Base-by-base conservation (phyloP, 768 basidiomycete genomes). In the Pleurotus djamor region DNA sequence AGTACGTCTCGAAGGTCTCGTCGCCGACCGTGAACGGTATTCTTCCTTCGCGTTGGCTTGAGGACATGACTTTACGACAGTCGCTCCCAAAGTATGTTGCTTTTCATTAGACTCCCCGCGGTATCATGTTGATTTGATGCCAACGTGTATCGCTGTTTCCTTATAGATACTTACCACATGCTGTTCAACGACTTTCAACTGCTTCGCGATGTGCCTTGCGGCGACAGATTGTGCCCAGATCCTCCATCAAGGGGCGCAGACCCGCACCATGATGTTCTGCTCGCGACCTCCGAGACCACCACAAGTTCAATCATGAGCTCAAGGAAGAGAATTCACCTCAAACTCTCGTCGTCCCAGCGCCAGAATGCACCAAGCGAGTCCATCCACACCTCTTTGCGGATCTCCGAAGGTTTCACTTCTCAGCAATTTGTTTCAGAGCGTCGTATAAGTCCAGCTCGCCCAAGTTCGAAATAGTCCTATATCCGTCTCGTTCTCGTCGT, bases 1-100 rank as follows among this genome's bases (percentile, higher is more conserved):
- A 83, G 70, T 76, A 81, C 2, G 80, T 82, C 63, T 78, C 62
- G 58, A 64, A 67, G 5, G 45, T 68, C 47, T 66, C 65, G 3
- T 51, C 63, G 35, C 36, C 61, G 33, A 60, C 60, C 5, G n/a
- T 44, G 41, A 66, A 67, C 21, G 61, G 59, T 47, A 68, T 62
- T 14, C 57, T 63, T 10, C 65, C 67, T 49, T 67, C 66, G 12
- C 51, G 57, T 51, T 38, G 43, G 60, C 16, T 32, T 60, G 54
- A 14, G 5, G 21, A 21, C 54, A 56, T 56, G 32, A 17, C 16
- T 47, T 17, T 9, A 43, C 41, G 10, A 43, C 41, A n/a, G 10
- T 43, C n/a, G 41, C n/a, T 9, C 9, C 10, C 41, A 43, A n/a
- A 9, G 10, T 43, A 43, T 43, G 10, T 43, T n/a, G n/a, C 10